Evolutionary conservation across 2,329 filamentous ascomycete species (phyloP), one percentile per base, ranked within the genome.

Genomic region (Ophiosphaerella korrae): DNA sequence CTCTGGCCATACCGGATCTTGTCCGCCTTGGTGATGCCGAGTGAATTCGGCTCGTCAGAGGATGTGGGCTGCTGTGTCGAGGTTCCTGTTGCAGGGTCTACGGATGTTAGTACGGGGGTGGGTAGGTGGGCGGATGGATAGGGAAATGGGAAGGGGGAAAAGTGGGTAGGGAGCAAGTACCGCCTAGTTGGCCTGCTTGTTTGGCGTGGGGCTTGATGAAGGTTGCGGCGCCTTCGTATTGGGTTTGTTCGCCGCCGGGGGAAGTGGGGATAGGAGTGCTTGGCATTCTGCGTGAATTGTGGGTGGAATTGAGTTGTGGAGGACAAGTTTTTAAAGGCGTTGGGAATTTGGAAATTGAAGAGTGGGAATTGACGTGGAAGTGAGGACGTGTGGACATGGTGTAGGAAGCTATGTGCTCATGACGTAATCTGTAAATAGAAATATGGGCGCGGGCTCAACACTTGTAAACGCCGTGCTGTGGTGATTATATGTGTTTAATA

Each of bases 151-250:
- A 11, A n/a, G 5, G 3, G 2, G 18, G 18, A 4, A 21, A 21
- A 21, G 18, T 4, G 18, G 3, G 18, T 21, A 3, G 18, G 18
- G 18, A 21, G 18, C 18, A 21, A 39, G 41, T 73, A 84, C 82
- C 72, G 53, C 82, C 80, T 24, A 87, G 66, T 64, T 86, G 82
- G 6, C 84, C 85, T 21, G 77, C 75, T 50, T 81, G 77, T 59
- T 84, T 86, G 13, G 73, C 69, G 44, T 80, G 79, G 0, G 80
- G 77, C 13, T 78, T 58, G 2, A 75, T 78, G 46, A 80, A 76
- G n/a, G 75, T 78, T 42, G 80, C 70, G 44, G 80, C 78, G 42
- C 78, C 81, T 73, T 87, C 84, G 69, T 88, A 86, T 79, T 84
- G 84, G 4, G 80, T 81, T 50, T 78, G 78, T 69, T 87, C 83